Conservation (phyloP, 164 flowering plant species). For the Buxus sempervirens region DNA sequence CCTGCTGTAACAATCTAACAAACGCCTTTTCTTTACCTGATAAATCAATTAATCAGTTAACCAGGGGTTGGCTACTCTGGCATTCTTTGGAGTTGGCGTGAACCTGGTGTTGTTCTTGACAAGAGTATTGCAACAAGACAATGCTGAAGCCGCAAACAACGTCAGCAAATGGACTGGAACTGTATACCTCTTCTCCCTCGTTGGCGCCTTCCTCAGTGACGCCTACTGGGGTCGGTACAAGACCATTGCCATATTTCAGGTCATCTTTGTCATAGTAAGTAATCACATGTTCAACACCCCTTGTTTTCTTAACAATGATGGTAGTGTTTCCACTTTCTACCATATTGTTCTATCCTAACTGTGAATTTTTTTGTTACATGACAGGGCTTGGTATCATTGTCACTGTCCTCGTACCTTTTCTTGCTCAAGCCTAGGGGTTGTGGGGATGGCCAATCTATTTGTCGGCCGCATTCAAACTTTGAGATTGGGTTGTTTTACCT, state of each 20-base stretch:
- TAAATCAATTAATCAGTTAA: conserved; percentile 47
- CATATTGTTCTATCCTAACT: not conserved
- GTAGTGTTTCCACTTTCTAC: not conserved
- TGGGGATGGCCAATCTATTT: conserved; percentile 41
- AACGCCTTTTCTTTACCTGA: not conserved
- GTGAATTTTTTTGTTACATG: conserved; percentile 7
- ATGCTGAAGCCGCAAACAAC: conserved; percentile 83
- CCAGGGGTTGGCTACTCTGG: conserved; percentile 90
- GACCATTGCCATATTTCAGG: conserved; percentile 86
- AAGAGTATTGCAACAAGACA: conserved; percentile 68
- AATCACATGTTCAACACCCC: not conserved
- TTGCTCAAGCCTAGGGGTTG: conserved; percentile 75
- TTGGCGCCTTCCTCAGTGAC: conserved; percentile 93
- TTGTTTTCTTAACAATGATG: not conserved
- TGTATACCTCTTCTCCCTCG: conserved; percentile 61
- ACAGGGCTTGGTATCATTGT: conserved; percentile 69
- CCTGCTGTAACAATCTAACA: no score
- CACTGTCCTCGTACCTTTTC: conserved; percentile 62
- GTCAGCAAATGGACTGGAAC: conserved; percentile 83
- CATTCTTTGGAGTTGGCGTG: conserved; percentile 94
- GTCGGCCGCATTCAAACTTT: conserved; percentile 49
- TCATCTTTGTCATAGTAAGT: conserved; percentile 75
- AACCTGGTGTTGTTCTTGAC: conserved; percentile 88
- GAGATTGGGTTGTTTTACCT: conserved; percentile 61
- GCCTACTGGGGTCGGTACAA: conserved; percentile 97